Evolutionary conservation across 176 grass and related monocot genomes (phyloP).

Genomic region (Poa annua): DNA sequence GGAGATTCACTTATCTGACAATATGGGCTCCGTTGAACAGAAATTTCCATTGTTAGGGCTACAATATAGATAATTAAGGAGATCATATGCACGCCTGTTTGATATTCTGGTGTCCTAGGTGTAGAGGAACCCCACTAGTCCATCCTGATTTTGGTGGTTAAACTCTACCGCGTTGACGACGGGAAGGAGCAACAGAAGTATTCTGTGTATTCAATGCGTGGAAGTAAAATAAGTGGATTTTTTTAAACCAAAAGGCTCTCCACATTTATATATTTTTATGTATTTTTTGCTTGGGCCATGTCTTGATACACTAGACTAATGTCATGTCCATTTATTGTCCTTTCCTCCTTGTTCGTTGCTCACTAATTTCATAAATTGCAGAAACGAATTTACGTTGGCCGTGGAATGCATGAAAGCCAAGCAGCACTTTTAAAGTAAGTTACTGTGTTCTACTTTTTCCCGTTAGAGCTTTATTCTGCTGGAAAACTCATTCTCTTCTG

Average conservation of each 20-base stretch:
- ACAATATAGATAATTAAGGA: slow-evolving; percentile 13
- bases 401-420: slow-evolving; percentile 97
- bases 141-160: background rate
- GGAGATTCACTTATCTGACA: slow-evolving; percentile 13
- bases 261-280: slow-evolving; percentile 12
- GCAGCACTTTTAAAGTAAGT: slow-evolving; percentile 92
- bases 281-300: background rate
- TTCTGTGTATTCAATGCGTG: slow-evolving; percentile 13
- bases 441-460: slow-evolving; percentile 19
- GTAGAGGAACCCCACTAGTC: background rate
- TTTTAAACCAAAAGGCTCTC: background rate
- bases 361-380: slow-evolving; percentile 44
- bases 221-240: slow-evolving; percentile 18
- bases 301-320: slow-evolving; percentile 27
- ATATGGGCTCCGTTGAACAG: slow-evolving; percentile 26
- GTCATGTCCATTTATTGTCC: slow-evolving; percentile 21
- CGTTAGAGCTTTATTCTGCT: background rate
- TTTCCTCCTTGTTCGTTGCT: slow-evolving; percentile 4
- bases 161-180: background rate
- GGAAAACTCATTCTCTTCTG: slow-evolving; percentile 42
- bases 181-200: background rate
- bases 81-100: background rate
- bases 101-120: background rate
- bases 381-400: slow-evolving; percentile 98
- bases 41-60: background rate